These are phyloP conservation scores for Jacaranda copaia DNA, from an alignment of 257 asterid species.

Conservation along the genomic window DNA sequence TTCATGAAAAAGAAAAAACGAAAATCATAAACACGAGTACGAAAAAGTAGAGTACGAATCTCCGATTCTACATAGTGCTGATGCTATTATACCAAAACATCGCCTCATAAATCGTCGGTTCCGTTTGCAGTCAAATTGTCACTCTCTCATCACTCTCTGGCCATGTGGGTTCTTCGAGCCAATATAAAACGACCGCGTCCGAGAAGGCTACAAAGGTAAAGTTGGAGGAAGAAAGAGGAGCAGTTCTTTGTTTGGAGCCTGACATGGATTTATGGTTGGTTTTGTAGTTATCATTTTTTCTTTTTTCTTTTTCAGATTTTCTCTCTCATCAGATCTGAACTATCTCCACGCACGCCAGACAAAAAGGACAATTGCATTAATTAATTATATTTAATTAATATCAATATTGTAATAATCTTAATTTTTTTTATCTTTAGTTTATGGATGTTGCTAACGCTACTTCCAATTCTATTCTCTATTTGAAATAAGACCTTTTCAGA, in stretches of 20 bases:
- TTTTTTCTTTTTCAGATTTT: neutral
- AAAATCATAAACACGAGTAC: conserved; percentile 4
- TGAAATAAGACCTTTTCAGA: too few relatives aligned
- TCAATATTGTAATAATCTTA: conserved; percentile 12
- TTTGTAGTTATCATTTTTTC: conserved; percentile 39
- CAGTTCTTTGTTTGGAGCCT: conserved; percentile 28
- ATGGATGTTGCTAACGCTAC: too few relatives aligned
- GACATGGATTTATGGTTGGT: conserved; percentile 51
- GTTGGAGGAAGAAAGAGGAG: conserved; percentile 28
- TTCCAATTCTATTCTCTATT: too few relatives aligned
- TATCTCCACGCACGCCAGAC: conserved; percentile 35
- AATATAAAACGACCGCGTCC: conserved; percentile 40
- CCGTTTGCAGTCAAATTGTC: conserved; percentile 16
- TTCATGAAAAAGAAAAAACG: conserved; percentile 1
- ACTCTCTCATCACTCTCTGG: neutral
- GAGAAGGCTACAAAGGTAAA: conserved; percentile 35
- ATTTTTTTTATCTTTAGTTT: too few relatives aligned
- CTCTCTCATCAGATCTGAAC: conserved; percentile 36
- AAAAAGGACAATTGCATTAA: conserved; percentile 51
- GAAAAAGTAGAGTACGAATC: conserved; percentile 15
- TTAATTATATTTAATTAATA: conserved; percentile 24
- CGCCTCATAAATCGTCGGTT: conserved; percentile 36
- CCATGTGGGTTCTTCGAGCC: conserved; percentile 22
- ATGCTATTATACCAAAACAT: conserved; percentile 26
- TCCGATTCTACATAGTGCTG: conserved; percentile 30